A percentile compares a stretch with the other conserved stretches of the same genome.
Evolutionary conservation across 495 filamentous ascomycete genomes (phyloP).

Genomic region (Talaromyces nanjingensis): DNA sequence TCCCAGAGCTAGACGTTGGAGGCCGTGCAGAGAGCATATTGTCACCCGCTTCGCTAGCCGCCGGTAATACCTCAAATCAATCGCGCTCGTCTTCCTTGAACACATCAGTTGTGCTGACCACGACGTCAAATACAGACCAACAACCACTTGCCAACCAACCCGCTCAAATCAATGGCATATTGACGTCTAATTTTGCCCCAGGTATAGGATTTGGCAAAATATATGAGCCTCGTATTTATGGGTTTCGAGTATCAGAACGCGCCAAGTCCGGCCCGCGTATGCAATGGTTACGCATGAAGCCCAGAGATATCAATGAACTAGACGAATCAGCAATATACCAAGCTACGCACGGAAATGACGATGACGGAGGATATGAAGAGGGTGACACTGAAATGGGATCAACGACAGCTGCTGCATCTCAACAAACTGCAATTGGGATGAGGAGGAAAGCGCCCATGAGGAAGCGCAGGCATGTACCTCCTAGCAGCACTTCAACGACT

Average conservation of each 20-base stretch:
- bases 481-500: conserved; percentile 26
- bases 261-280: conserved; percentile 85
- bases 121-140: conserved; percentile 3
- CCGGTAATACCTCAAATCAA: conserved; percentile 20
- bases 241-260: conserved; percentile 84
- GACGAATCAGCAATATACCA: conserved; percentile 64
- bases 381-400: conserved; percentile 37
- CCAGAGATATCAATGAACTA: conserved; percentile 67
- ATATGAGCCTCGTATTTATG: conserved; percentile 95
- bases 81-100: conserved; percentile 31
- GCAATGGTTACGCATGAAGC: conserved; percentile 89
- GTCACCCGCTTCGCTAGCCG: conserved; percentile 32
- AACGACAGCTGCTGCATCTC: conserved; percentile 19
- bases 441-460: conserved; percentile 48
- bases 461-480: conserved; percentile 27
- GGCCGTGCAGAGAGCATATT: conserved; percentile 26
- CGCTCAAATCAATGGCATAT: conserved; percentile 72
- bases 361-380: conserved; percentile 40
- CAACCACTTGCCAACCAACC: conserved; percentile 42
- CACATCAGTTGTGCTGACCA: conserved; percentile 19
- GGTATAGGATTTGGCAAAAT: conserved; percentile 77
- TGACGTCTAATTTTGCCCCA: conserved; percentile 74
- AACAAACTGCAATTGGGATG: conserved; percentile 29
- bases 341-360: conserved; percentile 20
- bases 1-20: conserved; percentile 82